Evolutionary conservation across 345 rosid genomes (phyloP).

Genomic region (Gossypium herbaceum): DNA sequence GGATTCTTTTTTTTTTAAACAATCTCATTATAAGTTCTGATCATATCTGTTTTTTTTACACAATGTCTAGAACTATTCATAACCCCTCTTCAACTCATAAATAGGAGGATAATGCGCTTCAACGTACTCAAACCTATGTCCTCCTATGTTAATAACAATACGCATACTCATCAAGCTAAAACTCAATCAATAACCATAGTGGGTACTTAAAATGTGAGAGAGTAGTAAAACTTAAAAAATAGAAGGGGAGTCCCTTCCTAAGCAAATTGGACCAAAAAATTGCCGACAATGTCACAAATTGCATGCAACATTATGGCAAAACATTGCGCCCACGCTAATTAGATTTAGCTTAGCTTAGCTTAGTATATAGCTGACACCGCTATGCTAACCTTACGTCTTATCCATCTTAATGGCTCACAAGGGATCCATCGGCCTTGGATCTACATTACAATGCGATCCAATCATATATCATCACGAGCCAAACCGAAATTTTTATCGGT

Average conservation of each 20-base stretch:
- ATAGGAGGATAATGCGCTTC: accelerated
- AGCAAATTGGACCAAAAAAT: neutral
- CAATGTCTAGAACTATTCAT: too few relatives aligned
- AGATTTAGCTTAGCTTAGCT: neutral
- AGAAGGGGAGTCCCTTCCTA: neutral
- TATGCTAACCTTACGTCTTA: too few relatives aligned
- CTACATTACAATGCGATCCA: neutral
- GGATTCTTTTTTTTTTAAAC: too few relatives aligned
- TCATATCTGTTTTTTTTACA: too few relatives aligned
- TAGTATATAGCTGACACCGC: neutral
- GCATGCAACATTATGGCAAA: neutral
- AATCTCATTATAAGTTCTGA: too few relatives aligned
- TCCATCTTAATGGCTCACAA: neutral
- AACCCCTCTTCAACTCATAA: accelerated
- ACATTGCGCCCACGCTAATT: neutral
- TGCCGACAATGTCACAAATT: neutral
- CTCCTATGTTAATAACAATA: too few relatives aligned
- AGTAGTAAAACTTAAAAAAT: too few relatives aligned
- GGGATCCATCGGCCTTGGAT: neutral
- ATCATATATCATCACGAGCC: too few relatives aligned
- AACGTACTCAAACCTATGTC: accelerated
- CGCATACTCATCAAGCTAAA: too few relatives aligned
- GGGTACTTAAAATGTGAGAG: too few relatives aligned
- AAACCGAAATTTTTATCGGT: too few relatives aligned
- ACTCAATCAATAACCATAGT: too few relatives aligned